These are phyloP conservation scores for Gigaspora rosea DNA, from an alignment of 192 early-diverging fungal species.

Conservation along the genomic window DNA sequence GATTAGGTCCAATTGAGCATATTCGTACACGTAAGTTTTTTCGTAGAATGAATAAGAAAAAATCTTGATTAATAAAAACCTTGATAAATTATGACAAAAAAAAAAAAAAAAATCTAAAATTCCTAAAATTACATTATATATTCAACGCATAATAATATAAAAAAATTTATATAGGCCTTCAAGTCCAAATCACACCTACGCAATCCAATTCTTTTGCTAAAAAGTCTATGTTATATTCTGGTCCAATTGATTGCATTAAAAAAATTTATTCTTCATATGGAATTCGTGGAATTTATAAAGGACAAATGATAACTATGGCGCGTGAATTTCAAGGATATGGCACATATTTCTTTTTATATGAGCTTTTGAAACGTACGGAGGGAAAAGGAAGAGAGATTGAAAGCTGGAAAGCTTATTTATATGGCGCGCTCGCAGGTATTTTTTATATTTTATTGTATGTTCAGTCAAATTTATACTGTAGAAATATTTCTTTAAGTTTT, in stretches of 20 bases:
- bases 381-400: slow-evolving; percentile 73
- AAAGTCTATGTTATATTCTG: slow-evolving; percentile 50
- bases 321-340: slow-evolving; percentile 94
- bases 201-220: slow-evolving; percentile 14
- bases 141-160: background rate
- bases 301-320: slow-evolving; percentile 80
- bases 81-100: too few relatives aligned
- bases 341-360: slow-evolving; percentile 92
- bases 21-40: slow-evolving; percentile 73
- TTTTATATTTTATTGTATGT: slow-evolving; percentile 60
- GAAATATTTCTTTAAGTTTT: background rate
- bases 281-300: slow-evolving; percentile 84
- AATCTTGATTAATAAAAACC: too few relatives aligned
- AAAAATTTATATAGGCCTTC: slow-evolving; percentile 50
- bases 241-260: slow-evolving; percentile 83
- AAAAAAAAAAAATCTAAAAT: too few relatives aligned
- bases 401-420: slow-evolving; percentile 74
- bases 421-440: slow-evolving; percentile 86
- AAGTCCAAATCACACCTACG: slow-evolving; percentile 66
- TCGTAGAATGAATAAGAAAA: too few relatives aligned
- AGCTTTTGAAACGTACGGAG: slow-evolving; percentile 82
- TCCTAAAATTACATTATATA: too few relatives aligned
- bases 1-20: slow-evolving; percentile 88
- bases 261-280: slow-evolving; percentile 80
- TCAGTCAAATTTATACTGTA: background rate